Conservation (phyloP, 768 basidiomycete genomes). For the Suillus subaureus region DNA sequence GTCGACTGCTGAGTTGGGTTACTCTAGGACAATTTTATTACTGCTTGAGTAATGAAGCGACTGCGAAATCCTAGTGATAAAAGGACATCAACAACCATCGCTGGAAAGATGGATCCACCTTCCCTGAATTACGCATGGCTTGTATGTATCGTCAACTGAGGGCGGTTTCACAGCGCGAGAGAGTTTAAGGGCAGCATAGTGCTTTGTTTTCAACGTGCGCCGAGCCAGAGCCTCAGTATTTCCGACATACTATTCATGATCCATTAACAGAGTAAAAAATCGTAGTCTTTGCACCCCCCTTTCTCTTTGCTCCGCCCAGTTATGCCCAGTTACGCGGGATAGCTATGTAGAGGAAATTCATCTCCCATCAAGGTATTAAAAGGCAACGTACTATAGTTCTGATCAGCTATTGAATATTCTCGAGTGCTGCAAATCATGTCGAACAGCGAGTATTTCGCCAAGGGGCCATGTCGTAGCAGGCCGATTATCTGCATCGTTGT, state of each 20-base stretch:
- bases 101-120: background rate
- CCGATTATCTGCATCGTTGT: constrained; percentile 41
- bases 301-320: background rate
- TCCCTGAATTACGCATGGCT: background rate
- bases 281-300: background rate
- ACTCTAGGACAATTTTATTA: background rate
- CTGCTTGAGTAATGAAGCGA: background rate
- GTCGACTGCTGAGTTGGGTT: background rate
- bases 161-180: background rate
- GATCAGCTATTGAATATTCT: constrained; percentile 89
- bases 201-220: background rate
- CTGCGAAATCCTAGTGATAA: background rate
- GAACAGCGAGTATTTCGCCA: constrained; percentile 85
- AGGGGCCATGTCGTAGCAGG: constrained; percentile 96
- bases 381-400: background rate
- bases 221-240: background rate
- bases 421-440: constrained; percentile 95
- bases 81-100: background rate
- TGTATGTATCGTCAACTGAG: background rate
- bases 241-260: background rate
- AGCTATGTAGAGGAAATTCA: background rate
- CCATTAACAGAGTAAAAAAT: background rate
- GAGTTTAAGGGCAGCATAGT: background rate
- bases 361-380: background rate
- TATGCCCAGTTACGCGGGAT: background rate